Evolutionary conservation across 768 basidiomycete species (phyloP), one percentile per base, ranked within the genome.

Genomic region (Mycena leptocephala): DNA sequence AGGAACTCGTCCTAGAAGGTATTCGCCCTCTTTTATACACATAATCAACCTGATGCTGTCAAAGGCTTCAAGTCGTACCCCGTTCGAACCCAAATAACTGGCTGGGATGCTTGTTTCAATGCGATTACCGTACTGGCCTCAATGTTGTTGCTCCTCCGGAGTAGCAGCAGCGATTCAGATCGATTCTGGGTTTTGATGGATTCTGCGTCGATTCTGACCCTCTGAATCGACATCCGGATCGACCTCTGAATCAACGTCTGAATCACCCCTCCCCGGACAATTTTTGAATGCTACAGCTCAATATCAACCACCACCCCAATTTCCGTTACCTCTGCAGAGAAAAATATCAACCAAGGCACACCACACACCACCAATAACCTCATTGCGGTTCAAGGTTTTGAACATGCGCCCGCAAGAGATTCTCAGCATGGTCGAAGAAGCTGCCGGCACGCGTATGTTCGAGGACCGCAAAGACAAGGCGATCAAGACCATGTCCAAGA

Each of bases 301-400:
- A 99, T 83, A 99, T 99, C 90, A 99, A 99, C 86, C 99, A 99
- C 86, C 99, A 99, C 85, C 98, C 98, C 55, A 99, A 99, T 83
- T 99, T 99, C 87, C 73, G 99, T 99, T 83, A 99, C n/a, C n/a
- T n/a, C n/a, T 99, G 98, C 98, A 99, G 85, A 98, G 98, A 33
- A 96, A 97, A 63, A 99, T 99, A n/a, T n/a, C n/a, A 83, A 99
- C 98, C 14, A 99, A 99, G 88, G 97, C 95, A 37, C 48, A 85
- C n/a, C 22, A 5, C 9, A 10, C 22, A 1, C 3, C 14, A 2
- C 32, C 33, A 2, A 13, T 10, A 2, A 30, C 28, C 22, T 11
- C 32, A 16, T 30, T 26, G 13, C 22, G 20, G 61, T 51, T 58
- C 68, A 68, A 94, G 94, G 95, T 96, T 5, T 92, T 99, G 62